These are phyloP conservation scores for Colletotrichum musae DNA, from an alignment of 2,329 filamentous ascomycete genomes.

Conservation along the genomic window DNA sequence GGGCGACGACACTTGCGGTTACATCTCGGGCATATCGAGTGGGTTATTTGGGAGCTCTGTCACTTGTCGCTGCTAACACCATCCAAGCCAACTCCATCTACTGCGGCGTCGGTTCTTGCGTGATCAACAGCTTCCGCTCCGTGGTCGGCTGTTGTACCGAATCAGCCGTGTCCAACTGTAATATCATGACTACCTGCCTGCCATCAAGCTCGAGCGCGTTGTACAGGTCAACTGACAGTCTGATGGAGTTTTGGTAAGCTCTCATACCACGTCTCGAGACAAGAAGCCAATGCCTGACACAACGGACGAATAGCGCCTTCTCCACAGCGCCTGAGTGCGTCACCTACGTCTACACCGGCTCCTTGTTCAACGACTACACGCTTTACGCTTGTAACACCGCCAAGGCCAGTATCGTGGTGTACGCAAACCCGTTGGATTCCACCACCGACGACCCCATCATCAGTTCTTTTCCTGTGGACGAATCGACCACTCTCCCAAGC, in stretches of 20 bases:
- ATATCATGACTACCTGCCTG: conserved; percentile 47
- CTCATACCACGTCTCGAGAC: not conserved
- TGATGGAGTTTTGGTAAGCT: conserved; percentile 51
- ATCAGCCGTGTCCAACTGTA: conserved; percentile 42
- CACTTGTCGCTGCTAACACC: conserved; percentile 26
- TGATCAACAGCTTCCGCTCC: conserved; percentile 47
- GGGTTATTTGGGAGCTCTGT: conserved; percentile 13
- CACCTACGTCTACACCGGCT: conserved; percentile 47
- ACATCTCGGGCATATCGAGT: conserved; percentile 47
- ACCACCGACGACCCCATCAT: conserved; percentile 12
- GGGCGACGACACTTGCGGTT: conserved; percentile 51
- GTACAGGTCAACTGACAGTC: conserved; percentile 45
- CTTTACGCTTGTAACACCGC: conserved; percentile 49
- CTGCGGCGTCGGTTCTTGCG: conserved; percentile 47
- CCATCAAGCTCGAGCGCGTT: conserved; percentile 44
- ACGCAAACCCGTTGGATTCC: conserved; percentile 41
- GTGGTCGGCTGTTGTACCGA: conserved; percentile 51
- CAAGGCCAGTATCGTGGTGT: conserved; percentile 43
- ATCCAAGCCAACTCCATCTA: conserved; percentile 45
- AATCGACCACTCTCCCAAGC: not conserved
- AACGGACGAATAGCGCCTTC: conserved; percentile 41
- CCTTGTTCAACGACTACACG: conserved; percentile 46
- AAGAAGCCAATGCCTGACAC: not conserved
- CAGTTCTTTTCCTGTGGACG: not conserved
- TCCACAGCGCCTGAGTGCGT: conserved; percentile 47